Base-by-base conservation (phyloP, 495 filamentous ascomycete genomes). In the Lasiosphaeria hispida region DNA sequence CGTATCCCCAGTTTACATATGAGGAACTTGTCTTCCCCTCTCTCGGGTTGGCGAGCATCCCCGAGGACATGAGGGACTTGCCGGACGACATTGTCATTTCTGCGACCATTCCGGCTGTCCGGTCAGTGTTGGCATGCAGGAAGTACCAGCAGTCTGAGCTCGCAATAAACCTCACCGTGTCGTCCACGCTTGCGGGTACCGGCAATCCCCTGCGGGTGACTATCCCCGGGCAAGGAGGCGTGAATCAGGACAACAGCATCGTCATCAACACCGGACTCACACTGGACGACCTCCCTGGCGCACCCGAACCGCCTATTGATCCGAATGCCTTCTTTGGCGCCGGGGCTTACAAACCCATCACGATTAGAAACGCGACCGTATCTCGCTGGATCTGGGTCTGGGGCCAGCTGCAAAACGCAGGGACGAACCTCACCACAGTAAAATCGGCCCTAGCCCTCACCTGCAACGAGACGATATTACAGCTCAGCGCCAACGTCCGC, bases 381-480 rank as follows among this genome's bases (percentile, higher is more conserved):
- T 36, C 64, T 4, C 58, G 56, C 17, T 63, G 61, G 61, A n/a
- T 63, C 35, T 67, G 57, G 51, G 58, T 61, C 38, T 67, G 64
- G 64, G 64, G 64, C 48, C 64, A 67, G 44, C 55, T 67, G 10
- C 10, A 47, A 8, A 35, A 56, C 33, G 59, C 58, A 11, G 52
- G 51, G 36, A 57, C 51, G 11, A 44, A 39, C 48, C 35, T 54
- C 23, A 37, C 49, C 1, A 53, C 34, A 2, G 52, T 63, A 4
- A 41, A 50, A 38, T 52, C 37, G 30, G 42, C 62, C 10, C 52
- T 55, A 1, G 67, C 61, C 3, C 44, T 67, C 30, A 48, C 58
- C 6, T 70, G 64, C 58, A 70, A 65, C 37, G 67, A 70, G 43
- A 57, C 64, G 0, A 39, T 63, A 17, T 23, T 63, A n/a, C 58